Evolutionary conservation across 768 basidiomycete species (phyloP), one percentile per base, ranked within the genome.

Genomic region (Leccinellum albellum): DNA sequence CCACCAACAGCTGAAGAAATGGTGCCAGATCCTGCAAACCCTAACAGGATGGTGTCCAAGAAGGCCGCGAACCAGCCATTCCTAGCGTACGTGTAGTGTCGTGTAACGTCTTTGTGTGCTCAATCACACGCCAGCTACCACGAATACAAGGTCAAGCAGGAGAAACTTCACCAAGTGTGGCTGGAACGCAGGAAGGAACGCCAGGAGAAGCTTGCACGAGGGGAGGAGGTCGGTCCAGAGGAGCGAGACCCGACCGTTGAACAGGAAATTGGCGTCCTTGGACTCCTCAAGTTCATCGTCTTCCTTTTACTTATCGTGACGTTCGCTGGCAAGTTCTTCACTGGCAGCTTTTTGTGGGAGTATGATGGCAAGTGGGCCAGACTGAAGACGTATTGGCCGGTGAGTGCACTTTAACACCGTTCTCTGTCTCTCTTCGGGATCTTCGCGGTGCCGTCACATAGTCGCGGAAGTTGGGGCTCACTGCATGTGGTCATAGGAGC

Each of bases 31-130:
- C 87, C 88, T 54, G 61, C 72, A 53, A 82, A 86, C 59, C 82
- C 86, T 2, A 78, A 81, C 56, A 81, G 89, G 63, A 81, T 82
- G 78, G 90, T 95, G 37, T 82, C 87, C 26, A 83, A 82, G 61
- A 96, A 95, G 76, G 73, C 83, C 44, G 91, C 93, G 29, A 97
- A 96, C 74, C 78, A 79, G 57, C 91, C 94, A 9, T 94, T 91
- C 73, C 81, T 95, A 28, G 84, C 84, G 85, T 93, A 76, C 61
- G 86, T 80, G 37, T 66, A 70, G 29, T 40, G 12, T 15, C 20
- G 12, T 23, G 13, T 5, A 44, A 24, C 15, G 45, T 24, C 35
- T 35, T 44, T 21, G 26, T 44, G 29, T 44, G 46, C 50, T 62
- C 26, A 64, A 55, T 52, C 44, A 56, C 59, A 35, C 23, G 24